phyloP scores from a whole-genome alignment of 805 yeast species.

The Pichia cabralensis region DNA sequence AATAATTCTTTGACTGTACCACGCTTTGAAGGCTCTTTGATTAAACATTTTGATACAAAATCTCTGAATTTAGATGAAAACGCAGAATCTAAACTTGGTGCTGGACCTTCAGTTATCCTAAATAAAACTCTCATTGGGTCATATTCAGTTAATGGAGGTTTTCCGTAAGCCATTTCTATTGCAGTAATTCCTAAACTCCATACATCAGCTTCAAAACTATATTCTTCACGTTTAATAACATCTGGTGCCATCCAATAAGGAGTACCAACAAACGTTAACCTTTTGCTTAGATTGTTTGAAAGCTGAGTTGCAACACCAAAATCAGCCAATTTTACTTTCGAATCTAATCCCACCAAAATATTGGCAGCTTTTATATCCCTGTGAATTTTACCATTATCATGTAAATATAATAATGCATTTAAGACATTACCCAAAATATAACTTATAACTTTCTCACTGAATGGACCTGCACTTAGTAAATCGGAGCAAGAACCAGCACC shows the following conservation, averaged over 20 bases:
- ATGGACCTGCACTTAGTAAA: conserved; percentile 48
- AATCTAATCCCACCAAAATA: conserved; percentile 56
- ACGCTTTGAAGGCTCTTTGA: conserved; percentile 57
- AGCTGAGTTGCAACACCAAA: conserved; percentile 89
- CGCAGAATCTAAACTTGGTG: conserved; percentile 33
- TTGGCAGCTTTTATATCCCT: conserved; percentile 94
- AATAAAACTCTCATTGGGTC: conserved; percentile 49
- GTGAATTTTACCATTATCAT: conserved; percentile 69
- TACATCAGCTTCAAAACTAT: conserved; percentile 64
- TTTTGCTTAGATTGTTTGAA: conserved; percentile 43
- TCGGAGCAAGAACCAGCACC: conserved; percentile 72
- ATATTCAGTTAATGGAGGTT: conserved; percentile 53
- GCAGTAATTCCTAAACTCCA: conserved; percentile 80
- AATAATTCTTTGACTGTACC: conserved; percentile 55
- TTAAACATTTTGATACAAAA: conserved; percentile 62
- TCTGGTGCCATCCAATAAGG: conserved; percentile 62
- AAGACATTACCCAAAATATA: conserved; percentile 45
- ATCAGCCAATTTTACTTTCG: conserved; percentile 84
- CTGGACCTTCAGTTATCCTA: conserved; percentile 36
- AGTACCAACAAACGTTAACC: conserved; percentile 48
- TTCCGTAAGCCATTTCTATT: conserved; percentile 60
- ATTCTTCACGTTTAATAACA: conserved; percentile 41
- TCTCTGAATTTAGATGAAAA: conserved; percentile 41
- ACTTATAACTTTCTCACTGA: conserved; percentile 46
- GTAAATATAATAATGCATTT: conserved; percentile 56